phyloP scores from a whole-genome alignment of 2,329 filamentous ascomycete genomes.

The Fusarium sp. region DNA sequence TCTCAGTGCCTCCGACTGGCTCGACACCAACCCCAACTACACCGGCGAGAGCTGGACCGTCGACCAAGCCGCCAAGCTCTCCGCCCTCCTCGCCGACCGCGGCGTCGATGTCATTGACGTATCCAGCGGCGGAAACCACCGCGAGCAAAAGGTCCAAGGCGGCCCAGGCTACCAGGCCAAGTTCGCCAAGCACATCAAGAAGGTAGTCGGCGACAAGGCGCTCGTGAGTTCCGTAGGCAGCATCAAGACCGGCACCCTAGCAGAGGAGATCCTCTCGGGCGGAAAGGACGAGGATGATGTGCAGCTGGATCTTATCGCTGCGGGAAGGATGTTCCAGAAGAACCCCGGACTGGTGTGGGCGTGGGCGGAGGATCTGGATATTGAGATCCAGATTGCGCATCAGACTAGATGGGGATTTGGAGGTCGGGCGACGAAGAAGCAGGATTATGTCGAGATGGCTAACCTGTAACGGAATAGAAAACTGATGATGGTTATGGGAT shows the following conservation, averaged over 20 bases:
- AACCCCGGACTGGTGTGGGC: slow-evolving; percentile 68
- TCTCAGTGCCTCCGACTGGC: slow-evolving; percentile 81
- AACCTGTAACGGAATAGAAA: slow-evolving; percentile 2
- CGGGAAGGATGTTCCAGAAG: slow-evolving; percentile 68
- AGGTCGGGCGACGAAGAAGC: slow-evolving; percentile 51
- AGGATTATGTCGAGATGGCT: slow-evolving; percentile 20
- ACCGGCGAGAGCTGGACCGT: slow-evolving; percentile 74
- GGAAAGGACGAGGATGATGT: slow-evolving; percentile 52
- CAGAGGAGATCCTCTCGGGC: slow-evolving; percentile 61
- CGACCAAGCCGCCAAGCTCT: slow-evolving; percentile 73
- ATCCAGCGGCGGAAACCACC: slow-evolving; percentile 74
- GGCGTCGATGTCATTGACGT: slow-evolving; percentile 84
- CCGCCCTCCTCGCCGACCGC: slow-evolving; percentile 70
- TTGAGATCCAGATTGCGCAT: slow-evolving; percentile 61
- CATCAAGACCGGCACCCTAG: slow-evolving; percentile 60
- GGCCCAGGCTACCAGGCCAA: slow-evolving; percentile 78
- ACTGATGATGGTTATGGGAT: background rate
- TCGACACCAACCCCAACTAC: slow-evolving; percentile 69
- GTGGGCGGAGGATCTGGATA: slow-evolving; percentile 67
- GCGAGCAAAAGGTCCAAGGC: slow-evolving; percentile 66
- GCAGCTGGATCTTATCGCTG: slow-evolving; percentile 62
- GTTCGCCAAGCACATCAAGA: slow-evolving; percentile 78
- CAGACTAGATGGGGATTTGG: slow-evolving; percentile 70
- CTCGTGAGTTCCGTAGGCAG: slow-evolving; percentile 62
- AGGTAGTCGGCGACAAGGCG: slow-evolving; percentile 72